Base-by-base conservation (phyloP, 2,329 filamentous ascomycete species). In the Colletotrichum abscissum region DNA sequence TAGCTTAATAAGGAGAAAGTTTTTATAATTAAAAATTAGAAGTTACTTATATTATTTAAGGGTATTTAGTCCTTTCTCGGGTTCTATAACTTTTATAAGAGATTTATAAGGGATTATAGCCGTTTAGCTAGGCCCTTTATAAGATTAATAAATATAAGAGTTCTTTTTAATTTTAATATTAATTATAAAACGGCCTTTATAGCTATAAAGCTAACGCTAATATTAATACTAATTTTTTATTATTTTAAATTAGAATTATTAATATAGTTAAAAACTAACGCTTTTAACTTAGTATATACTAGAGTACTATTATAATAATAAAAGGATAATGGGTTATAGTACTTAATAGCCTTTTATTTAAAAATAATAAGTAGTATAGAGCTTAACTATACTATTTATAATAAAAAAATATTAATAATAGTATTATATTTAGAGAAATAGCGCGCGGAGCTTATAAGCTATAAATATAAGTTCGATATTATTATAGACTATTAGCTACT, bases 361-460 rank as follows among this genome's bases (percentile, higher is more conserved):
- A 30, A 30, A 8, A 30, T 2, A 2, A 8, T 30, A 30, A 30
- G 7, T 8, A 30, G 0, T 2, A 2, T 8, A 30, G 0, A 30
- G 7, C 28, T 30, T 30, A 30, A 8, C 1, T 30, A 30, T 1
- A 2, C 7, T 30, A 30, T 30, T 7, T 30, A 30, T 30, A 30
- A 30, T 30, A 30, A 30, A 30, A 0, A 30, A 7, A 30, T 30
- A 30, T 1, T 30, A 30, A 30, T 30, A 30, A 30, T 30, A 30
- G 0, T 30, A 7, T 0, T 30, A 7, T 30, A 30, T 0, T 0
- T 30, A 2, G 1, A 30, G 0, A 0, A 30, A 30, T 30, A 30
- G 1, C 0, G 1, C 2, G 0, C 7, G 1, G 7, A 30, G 28
- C 1, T 30, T 0, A 0, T 30, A 7, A 30, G 0, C 0, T 30